Conservation (phyloP, 495 filamentous ascomycete species). For the Podospora fimiseda region DNA sequence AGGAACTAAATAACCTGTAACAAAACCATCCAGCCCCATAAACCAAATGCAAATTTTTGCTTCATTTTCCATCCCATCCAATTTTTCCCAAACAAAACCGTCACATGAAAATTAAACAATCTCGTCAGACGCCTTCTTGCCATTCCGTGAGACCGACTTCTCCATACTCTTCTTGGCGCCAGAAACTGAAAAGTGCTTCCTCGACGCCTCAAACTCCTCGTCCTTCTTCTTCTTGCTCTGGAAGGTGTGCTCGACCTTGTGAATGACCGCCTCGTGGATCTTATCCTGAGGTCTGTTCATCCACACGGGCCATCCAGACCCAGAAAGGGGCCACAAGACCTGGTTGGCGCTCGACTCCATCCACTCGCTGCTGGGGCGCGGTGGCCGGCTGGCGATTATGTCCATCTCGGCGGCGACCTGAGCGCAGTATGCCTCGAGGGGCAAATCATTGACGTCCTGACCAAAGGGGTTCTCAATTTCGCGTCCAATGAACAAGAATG, state of each 20-base stretch:
- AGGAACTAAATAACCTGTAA: no score
- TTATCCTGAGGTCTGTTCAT: conserved; percentile 45
- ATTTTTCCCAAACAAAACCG: no score
- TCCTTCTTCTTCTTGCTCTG: conserved; percentile 23
- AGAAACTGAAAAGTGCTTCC: not conserved
- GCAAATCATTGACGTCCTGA: conserved; percentile 79
- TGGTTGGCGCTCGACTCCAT: conserved; percentile 52
- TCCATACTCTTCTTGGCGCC: conserved; percentile 4
- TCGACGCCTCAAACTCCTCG: not conserved
- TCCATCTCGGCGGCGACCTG: conserved; percentile 68
- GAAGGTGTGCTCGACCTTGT: conserved; percentile 34
- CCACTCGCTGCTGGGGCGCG: conserved; percentile 53
- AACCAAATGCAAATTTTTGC: no score
- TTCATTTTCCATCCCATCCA: no score
- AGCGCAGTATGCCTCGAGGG: conserved; percentile 69
- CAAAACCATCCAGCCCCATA: no score
- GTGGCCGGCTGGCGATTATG: conserved; percentile 55
- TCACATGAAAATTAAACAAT: no score
- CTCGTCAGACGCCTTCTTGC: not conserved
- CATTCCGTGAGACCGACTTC: not conserved
- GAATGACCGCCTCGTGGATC: conserved; percentile 34
- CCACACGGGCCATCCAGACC: conserved; percentile 54
- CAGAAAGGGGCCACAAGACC: conserved; percentile 62
- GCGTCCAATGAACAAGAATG: conserved; percentile 76
- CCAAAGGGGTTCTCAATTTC: conserved; percentile 92